Conservation (phyloP, 23 red algal species). For the Chondrus crispus region DNA sequence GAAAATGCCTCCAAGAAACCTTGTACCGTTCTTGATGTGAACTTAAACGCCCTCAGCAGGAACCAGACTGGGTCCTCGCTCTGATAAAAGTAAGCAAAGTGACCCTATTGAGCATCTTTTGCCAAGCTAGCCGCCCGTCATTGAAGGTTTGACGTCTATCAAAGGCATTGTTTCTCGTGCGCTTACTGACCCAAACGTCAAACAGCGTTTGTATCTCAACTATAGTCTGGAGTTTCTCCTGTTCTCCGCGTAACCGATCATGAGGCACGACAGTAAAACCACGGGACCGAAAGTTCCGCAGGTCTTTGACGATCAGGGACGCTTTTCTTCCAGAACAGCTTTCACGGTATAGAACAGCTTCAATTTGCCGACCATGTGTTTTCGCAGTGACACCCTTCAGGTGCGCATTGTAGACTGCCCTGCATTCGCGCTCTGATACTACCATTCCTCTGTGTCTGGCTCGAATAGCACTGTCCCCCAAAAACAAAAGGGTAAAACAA, state of each 20-base stretch:
- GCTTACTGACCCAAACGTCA: no score
- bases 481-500: not conserved
- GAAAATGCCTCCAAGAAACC: not conserved
- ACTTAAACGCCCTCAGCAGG: not conserved
- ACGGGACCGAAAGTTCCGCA: not conserved
- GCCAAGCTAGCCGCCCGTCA: not conserved
- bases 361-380: not conserved
- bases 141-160: not conserved
- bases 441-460: not conserved
- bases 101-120: not conserved
- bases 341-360: not conserved
- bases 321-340: not conserved
- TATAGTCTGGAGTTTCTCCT: no score
- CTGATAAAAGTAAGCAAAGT: not conserved
- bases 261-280: not conserved
- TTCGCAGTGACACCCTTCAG: not conserved
- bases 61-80: slow-evolving; percentile 11
- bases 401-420: not conserved
- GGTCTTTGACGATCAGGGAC: not conserved
- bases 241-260: not conserved
- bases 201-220: no score
- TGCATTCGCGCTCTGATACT: not conserved
- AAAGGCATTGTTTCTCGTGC: no score
- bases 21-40: slow-evolving; percentile 8
- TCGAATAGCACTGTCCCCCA: not conserved